Percentiles rank a stretch among this genome's conserved stretches.
Evolutionary conservation across 768 basidiomycete species (phyloP).

Genomic region (Amyloporia xantha): DNA sequence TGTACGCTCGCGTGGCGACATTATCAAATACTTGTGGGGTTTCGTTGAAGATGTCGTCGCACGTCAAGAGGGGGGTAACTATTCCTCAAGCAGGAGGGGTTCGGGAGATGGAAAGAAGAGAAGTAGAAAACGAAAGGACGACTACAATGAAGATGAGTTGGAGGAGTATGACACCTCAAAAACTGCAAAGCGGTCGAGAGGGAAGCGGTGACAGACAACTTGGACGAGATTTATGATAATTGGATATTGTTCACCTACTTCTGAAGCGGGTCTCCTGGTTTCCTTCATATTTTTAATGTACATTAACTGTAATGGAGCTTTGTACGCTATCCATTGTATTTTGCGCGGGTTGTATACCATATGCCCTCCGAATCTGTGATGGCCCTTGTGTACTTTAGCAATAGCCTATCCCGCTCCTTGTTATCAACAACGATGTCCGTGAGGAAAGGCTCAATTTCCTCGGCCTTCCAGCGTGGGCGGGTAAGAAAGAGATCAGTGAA

Average conservation of each 20-base stretch:
- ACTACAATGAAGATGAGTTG: slow-evolving; percentile 29
- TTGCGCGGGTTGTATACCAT: slow-evolving; percentile 70
- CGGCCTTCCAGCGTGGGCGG: slow-evolving; percentile 64
- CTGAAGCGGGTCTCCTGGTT: no score
- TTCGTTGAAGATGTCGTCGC: slow-evolving; percentile 38
- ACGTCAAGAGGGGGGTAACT: slow-evolving; percentile 13
- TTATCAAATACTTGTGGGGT: slow-evolving; percentile 53
- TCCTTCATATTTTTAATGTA: background rate
- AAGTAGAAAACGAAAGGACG: slow-evolving; percentile 27
- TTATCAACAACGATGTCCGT: slow-evolving; percentile 73
- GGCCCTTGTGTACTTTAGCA: slow-evolving; percentile 81
- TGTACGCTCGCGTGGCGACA: slow-evolving; percentile 53
- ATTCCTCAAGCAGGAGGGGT: background rate
- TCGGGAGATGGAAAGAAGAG: slow-evolving; percentile 17
- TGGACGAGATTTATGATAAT: no score
- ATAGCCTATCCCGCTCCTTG: slow-evolving; percentile 82
- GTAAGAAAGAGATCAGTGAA: slow-evolving; percentile 88
- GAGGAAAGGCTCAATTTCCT: slow-evolving; percentile 80
- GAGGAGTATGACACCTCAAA: background rate
- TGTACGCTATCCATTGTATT: slow-evolving; percentile 40
- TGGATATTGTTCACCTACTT: no score
- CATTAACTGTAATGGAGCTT: background rate
- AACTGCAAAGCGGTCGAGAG: background rate
- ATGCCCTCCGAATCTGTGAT: slow-evolving; percentile 60
- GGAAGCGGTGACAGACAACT: background rate